These are phyloP conservation scores for Persicaria maculosa DNA, from an alignment of 148 eudicot species.

Conservation along the genomic window DNA sequence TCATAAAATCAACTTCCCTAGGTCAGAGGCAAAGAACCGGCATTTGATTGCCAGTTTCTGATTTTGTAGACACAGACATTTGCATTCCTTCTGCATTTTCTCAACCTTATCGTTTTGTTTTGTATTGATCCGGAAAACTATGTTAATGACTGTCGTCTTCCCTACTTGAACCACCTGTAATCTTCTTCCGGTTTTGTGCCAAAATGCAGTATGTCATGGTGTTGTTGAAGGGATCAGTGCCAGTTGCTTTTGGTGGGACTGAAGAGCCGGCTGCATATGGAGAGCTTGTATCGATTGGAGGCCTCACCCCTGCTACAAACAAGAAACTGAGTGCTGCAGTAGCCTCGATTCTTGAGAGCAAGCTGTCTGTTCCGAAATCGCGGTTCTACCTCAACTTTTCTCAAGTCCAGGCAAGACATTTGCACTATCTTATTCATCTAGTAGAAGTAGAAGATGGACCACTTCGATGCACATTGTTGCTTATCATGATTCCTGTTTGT, in stretches of 20 bases:
- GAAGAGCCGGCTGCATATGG: constrained; percentile 97
- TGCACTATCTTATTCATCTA: constrained; percentile 2
- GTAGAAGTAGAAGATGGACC: not conserved
- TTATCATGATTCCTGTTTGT: constrained; percentile 29
- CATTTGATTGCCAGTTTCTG: too few relatives aligned
- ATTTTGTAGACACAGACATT: too few relatives aligned
- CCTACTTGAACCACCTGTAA: too few relatives aligned
- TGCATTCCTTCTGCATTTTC: too few relatives aligned
- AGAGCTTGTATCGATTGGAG: constrained; percentile 88
- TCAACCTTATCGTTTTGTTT: too few relatives aligned
- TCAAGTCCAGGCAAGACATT: constrained; percentile 65
- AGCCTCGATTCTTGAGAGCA: constrained; percentile 61
- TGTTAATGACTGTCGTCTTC: too few relatives aligned
- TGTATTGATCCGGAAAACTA: too few relatives aligned
- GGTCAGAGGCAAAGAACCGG: too few relatives aligned
- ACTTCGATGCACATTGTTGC: constrained; percentile 11
- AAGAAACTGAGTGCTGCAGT: constrained; percentile 92
- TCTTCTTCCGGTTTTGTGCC: not conserved
- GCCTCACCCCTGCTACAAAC: constrained; percentile 71
- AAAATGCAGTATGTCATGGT: constrained; percentile 89
- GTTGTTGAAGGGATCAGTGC: constrained; percentile 88
- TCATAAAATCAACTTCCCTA: not conserved
- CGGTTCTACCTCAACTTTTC: constrained; percentile 86
- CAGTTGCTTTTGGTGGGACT: constrained; percentile 88
- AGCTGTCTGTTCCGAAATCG: constrained; percentile 61